A percentile compares a stretch with the other conserved stretches of the same genome.
Conservation (phyloP, 345 rosid species). For the Ricinus communis region DNA sequence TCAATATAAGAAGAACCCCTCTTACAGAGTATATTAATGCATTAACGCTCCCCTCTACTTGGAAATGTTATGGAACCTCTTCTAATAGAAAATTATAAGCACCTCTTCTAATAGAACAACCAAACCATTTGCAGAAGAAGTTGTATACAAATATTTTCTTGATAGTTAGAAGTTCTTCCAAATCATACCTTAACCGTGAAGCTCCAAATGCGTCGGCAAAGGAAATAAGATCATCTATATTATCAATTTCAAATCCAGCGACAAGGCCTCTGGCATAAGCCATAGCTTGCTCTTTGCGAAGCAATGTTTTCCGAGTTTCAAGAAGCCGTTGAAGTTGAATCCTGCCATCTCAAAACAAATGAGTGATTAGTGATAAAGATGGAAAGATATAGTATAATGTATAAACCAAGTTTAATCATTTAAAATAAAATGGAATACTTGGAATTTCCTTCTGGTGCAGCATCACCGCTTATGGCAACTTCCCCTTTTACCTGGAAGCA, state of each 20-base stretch:
- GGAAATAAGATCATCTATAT: conserved; percentile 63
- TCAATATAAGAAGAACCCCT: background rate
- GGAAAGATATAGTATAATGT: background rate
- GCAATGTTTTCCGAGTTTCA: conserved; percentile 66
- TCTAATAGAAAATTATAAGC: background rate
- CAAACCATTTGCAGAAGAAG: background rate
- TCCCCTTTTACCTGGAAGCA: conserved; percentile 40
- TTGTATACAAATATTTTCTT: background rate
- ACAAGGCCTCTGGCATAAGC: conserved; percentile 77
- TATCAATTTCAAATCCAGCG: conserved; percentile 71
- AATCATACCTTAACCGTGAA: conserved; percentile 58
- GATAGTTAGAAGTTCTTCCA: background rate
- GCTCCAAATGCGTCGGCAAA: conserved; percentile 86
- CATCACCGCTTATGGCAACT: conserved; percentile 33
- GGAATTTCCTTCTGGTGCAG: conserved; percentile 57
- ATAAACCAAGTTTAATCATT: background rate
- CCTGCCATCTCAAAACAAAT: conserved; percentile 35
- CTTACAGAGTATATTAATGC: background rate
- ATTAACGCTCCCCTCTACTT: background rate
- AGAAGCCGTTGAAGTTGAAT: conserved; percentile 71
- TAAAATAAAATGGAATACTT: conserved; percentile 43
- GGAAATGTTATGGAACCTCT: background rate
- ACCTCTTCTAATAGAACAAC: background rate
- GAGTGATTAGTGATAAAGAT: conserved; percentile 15
- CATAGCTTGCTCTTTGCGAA: conserved; percentile 84